These are phyloP conservation scores for Hortaea werneckii DNA, from an alignment of 2,329 filamentous ascomycete species.

Conservation along the genomic window DNA sequence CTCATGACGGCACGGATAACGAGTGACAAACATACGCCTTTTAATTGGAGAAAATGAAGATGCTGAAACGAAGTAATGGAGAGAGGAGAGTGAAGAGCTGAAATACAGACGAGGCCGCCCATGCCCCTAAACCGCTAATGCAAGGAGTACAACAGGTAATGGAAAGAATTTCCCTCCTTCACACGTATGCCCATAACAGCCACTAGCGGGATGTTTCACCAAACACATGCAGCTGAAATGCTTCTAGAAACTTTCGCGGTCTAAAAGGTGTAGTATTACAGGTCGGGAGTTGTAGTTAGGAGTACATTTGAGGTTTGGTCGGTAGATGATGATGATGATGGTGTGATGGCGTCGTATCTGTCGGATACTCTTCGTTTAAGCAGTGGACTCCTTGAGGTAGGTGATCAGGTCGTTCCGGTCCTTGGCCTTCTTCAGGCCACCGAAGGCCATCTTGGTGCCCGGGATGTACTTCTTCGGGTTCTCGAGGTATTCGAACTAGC, in stretches of 20 bases:
- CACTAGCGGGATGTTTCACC: not conserved
- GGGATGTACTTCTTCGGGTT: conserved; percentile 99
- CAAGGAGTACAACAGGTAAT: not conserved
- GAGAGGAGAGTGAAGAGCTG: conserved; percentile 8
- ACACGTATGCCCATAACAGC: not conserved
- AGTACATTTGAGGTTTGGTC: conserved; percentile 2
- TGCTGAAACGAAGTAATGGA: no score
- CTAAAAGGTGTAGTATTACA: conserved; percentile 6
- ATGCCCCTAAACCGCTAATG: conserved; percentile 3
- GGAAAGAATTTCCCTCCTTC: conserved; percentile 1
- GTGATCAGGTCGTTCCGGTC: conserved; percentile 98
- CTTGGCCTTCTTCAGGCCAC: conserved; percentile 99
- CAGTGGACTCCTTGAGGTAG: conserved; percentile 60
- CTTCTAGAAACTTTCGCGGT: not conserved
- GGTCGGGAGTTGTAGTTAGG: conserved; percentile 3
- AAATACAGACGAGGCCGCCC: conserved; percentile 4
- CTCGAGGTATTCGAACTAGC: conserved; percentile 92
- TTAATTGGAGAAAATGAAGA: no score
- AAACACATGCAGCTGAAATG: not conserved
- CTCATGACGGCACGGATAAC: no score
- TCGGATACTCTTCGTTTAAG: conserved; percentile 40
- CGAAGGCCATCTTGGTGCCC: conserved; percentile 99
- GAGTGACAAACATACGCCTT: no score
- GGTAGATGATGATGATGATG: not conserved
- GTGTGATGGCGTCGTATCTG: not conserved